Evolutionary conservation across 441 rosid genomes (phyloP), one percentile per base, ranked within the genome.

Genomic region (Jatropha multifida): DNA sequence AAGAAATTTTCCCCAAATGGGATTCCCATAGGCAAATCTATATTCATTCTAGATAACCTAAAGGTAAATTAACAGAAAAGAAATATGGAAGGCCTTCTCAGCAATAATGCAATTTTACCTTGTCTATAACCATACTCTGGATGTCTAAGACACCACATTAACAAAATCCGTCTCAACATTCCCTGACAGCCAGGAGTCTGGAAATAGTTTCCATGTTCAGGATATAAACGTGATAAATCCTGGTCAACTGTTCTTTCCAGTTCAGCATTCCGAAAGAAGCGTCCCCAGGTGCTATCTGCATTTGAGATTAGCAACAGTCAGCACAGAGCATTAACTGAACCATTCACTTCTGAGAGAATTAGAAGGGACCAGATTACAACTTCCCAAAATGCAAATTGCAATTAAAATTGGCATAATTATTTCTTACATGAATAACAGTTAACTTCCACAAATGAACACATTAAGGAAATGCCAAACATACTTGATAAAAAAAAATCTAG

Each of bases 261-360:
- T 84, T 95, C 99, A 20, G 99, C 96, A 77, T 88, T 92, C 68
- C 89, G 88, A 76, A 95, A 95, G 86, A 90, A 95, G 58, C 95
- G 96, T 32, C 99, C 91, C 99, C 99, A 93, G 32, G 90, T 87
- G 81, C 99, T 95, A 78, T 95, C 98, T 95, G 88, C 82, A 85
- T 56, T 65, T 62, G 65, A 37, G 66, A 65, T 46, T 68, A 15
- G 26, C 44, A 69, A 54, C 20, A 61, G 68, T 74, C 51, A 70
- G 40, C n/a, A 51, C 10, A 17, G 64, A 68, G 69, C 18, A 48
- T 20, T 32, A 4, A 41, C 38, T 18, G 23, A 68, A 60, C 9
- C 5, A 46, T 72, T 51, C 40, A 46, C 41, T 46, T 32, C 26
- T 11, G 40, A 60, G 58, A 54, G 32, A 63, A 58, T 60, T 40